Conservation (phyloP, 1,284 basidiomycete species). For the Puccinia polysora region DNA sequence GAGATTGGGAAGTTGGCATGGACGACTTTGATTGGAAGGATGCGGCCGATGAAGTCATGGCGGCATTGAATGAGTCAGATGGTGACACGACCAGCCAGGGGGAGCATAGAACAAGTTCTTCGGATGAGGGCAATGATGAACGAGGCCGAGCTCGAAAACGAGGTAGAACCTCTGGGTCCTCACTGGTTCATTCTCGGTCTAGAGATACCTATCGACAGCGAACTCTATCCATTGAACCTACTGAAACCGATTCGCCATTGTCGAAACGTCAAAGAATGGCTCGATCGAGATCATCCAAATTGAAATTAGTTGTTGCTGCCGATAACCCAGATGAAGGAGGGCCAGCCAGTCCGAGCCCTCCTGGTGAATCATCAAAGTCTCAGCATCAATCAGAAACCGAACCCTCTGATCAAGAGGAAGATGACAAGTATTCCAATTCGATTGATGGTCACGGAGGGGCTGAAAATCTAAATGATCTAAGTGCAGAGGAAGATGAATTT, state of each 20-base stretch:
- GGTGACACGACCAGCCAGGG: not conserved
- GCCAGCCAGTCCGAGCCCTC: too few relatives aligned
- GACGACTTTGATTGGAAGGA: constrained; percentile 35
- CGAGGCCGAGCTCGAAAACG: constrained; percentile 1
- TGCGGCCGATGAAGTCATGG: constrained; percentile 40
- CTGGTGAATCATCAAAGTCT: too few relatives aligned
- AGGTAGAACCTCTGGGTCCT: not conserved
- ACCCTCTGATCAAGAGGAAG: not conserved
- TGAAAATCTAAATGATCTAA: constrained; percentile 11
- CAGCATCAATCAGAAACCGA: not conserved
- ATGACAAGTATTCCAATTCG: not conserved
- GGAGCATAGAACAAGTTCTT: not conserved
- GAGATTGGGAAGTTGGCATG: constrained; percentile 28
- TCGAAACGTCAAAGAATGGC: constrained; percentile 40
- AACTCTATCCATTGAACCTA: not conserved
- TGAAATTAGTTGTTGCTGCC: constrained; percentile 21
- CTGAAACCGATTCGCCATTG: constrained; percentile 16
- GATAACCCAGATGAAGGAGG: not conserved
- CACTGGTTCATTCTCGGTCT: not conserved
- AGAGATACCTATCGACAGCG: not conserved
- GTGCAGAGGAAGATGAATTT: constrained; percentile 38
- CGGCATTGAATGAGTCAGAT: constrained; percentile 27
- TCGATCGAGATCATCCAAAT: constrained; percentile 29
- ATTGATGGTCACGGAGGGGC: not conserved
- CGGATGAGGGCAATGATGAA: constrained; percentile 5